A percentile compares a stretch with the other conserved stretches of the same genome.
phyloP scores from a whole-genome alignment of 805 yeast genomes.

The Candida bentonensis region DNA sequence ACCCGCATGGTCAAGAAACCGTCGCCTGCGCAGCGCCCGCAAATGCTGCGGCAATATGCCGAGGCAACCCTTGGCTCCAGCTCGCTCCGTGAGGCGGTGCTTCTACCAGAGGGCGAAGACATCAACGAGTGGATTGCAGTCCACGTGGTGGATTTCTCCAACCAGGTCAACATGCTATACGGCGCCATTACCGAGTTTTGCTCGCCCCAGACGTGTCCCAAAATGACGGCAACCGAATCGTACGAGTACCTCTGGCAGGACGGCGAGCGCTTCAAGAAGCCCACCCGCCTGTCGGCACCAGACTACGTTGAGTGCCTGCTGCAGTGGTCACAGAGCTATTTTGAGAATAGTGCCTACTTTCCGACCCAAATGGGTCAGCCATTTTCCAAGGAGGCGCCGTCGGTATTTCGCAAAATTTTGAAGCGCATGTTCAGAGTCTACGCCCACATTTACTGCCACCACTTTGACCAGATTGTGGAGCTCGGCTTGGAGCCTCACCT shows the following conservation, averaged over 20 bases:
- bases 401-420: constrained; percentile 71
- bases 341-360: constrained; percentile 81
- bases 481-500: constrained; percentile 84
- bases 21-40: background rate
- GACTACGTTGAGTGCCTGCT: constrained; percentile 85
- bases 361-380: constrained; percentile 88
- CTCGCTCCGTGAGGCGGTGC: constrained; percentile 81
- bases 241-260: constrained; percentile 97
- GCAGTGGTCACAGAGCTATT: constrained; percentile 88
- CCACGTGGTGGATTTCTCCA: constrained; percentile 93
- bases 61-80: constrained; percentile 93
- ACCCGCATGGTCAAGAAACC: constrained; percentile 2
- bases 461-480: constrained; percentile 88
- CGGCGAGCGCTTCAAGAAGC: constrained; percentile 37
- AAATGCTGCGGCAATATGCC: constrained; percentile 57
- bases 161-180: constrained; percentile 90
- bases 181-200: constrained; percentile 95
- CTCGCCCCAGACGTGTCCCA: constrained; percentile 86
- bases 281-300: constrained; percentile 85
- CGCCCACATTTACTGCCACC: constrained; percentile 97
- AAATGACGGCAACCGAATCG: constrained; percentile 96
- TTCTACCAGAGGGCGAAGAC: constrained; percentile 86
- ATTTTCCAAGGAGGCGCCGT: constrained; percentile 72
- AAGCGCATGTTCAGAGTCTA: constrained; percentile 86
- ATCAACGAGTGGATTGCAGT: constrained; percentile 92